Base-by-base conservation (phyloP, 352 stramenopile genomes). In the Globisporangium yorkense region DNA sequence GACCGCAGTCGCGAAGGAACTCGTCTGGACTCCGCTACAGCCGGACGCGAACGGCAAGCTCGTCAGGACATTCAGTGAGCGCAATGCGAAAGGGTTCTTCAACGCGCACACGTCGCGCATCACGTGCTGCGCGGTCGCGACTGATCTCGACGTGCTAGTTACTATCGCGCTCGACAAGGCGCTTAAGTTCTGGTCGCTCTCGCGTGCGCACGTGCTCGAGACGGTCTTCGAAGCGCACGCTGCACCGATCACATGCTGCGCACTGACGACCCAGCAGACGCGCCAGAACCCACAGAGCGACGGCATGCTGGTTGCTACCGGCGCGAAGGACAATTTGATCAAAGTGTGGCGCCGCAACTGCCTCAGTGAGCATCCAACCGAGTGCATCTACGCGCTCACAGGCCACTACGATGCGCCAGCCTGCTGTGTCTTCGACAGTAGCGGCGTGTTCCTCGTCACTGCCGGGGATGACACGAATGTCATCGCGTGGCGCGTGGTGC, bases 241-340 rank as follows among this genome's bases (percentile, higher is more conserved):
- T 12, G 57, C 73, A 20, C 61, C 71, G 0, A 86, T 89, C 52
- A 77, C 61, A n/a, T 72, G 66, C 51, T 83, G 74, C n/a, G 60
- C 77, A 3, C 49, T 87, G 3, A 84, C 76, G 13, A 65, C 54
- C 0, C 6, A 45, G 16, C 43, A 6, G 27, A 72, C 52, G 59
- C 31, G 18, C 8, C 46, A 54, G 33, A 63, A 45, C 18, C 21
- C 21, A 0, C 27, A 7, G 18, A 12, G 16, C 10, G 40, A 63
- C 1, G 62, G 81, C 1, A 67, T 80, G 37, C 39, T 86, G 4
- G 54, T 87, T 13, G 75, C 76, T 5, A 89, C 77, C 16, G 74
- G 74, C 27, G 79, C 62, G 8, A 77, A 74, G 20, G 79, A 87
- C 61, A 87, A 87, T 27, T 52, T 84, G n/a, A 70, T 87, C 27